phyloP scores from a whole-genome alignment of 192 early-diverging fungal species.

The Rhizophagus clarus region DNA sequence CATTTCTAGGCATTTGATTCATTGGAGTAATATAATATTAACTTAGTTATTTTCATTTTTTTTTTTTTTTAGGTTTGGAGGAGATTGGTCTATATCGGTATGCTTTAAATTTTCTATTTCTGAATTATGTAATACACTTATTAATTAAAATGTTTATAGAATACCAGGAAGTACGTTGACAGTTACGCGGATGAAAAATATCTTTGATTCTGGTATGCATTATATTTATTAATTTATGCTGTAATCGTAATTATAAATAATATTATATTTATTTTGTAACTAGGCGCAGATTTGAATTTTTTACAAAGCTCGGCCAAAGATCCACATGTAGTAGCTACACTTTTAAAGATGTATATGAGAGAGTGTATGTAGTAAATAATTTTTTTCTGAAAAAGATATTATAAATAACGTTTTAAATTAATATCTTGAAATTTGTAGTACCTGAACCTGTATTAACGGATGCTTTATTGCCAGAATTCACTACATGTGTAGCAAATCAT shows the following conservation, averaged over 20 bases:
- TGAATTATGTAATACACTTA: not conserved
- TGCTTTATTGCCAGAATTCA: slow-evolving; percentile 49
- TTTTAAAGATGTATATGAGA: slow-evolving; percentile 62
- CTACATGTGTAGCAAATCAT: slow-evolving; percentile 19
- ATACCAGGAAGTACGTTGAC: slow-evolving; percentile 13
- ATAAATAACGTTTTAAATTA: not conserved
- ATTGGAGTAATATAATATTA: not conserved
- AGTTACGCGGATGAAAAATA: not conserved
- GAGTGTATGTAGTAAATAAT: slow-evolving; percentile 50
- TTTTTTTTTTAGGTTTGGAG: slow-evolving; percentile 12
- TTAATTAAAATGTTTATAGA: slow-evolving; percentile 2
- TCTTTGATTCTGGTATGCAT: slow-evolving; percentile 22
- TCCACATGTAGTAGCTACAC: slow-evolving; percentile 60
- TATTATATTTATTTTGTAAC: not conserved
- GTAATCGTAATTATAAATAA: not conserved
- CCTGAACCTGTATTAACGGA: slow-evolving; percentile 53
- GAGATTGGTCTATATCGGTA: slow-evolving; percentile 28
- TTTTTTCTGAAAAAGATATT: no score
- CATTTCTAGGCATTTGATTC: no score
- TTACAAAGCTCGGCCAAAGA: slow-evolving; percentile 37
- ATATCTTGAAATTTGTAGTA: slow-evolving; percentile 33
- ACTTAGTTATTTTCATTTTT: not conserved
- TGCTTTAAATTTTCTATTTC: not conserved
- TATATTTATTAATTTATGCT: not conserved
- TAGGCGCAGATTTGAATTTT: slow-evolving; percentile 26